phyloP scores from a whole-genome alignment of 176 grass and related monocot genomes.

The Dactylis glomerata region DNA sequence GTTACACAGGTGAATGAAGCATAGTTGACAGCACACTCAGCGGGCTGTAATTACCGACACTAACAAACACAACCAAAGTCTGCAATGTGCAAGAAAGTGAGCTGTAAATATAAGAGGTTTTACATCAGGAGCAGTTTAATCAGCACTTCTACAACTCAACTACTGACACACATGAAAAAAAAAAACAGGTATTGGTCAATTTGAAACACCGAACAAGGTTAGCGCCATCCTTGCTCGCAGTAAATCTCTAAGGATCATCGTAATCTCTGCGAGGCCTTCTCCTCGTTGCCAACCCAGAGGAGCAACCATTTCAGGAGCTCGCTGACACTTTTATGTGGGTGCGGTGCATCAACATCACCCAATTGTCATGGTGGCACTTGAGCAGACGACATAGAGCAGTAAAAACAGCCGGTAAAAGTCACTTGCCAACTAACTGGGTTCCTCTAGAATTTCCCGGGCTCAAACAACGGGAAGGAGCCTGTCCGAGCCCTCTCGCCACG shows the following conservation, averaged over 20 bases:
- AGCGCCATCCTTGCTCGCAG: neutral
- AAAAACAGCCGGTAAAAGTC: slow-evolving; percentile 17
- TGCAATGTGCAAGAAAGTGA: neutral
- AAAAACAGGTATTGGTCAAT: slow-evolving; percentile 3
- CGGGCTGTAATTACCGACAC: neutral
- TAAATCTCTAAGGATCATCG: neutral
- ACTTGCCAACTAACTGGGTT: slow-evolving; percentile 59
- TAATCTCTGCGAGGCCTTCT: neutral
- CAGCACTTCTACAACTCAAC: slow-evolving; percentile 28
- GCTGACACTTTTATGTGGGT: neutral
- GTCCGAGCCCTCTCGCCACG: slow-evolving; percentile 41
- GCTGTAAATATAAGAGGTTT: neutral
- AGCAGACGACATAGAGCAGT: slow-evolving; percentile 18
- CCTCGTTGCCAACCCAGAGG: neutral
- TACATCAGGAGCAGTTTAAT: neutral
- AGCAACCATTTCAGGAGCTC: neutral
- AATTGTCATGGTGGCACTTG: neutral
- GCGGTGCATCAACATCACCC: neutral
- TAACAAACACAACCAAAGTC: neutral
- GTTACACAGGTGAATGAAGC: no score
- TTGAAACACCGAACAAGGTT: slow-evolving; percentile 26
- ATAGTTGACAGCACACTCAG: neutral
- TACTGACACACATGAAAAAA: neutral
- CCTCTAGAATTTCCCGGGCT: slow-evolving; percentile 55
- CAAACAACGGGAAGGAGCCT: slow-evolving; percentile 77